These are phyloP conservation scores for Tulasnella sp. DNA, from an alignment of 768 basidiomycete species.

Conservation along the genomic window DNA sequence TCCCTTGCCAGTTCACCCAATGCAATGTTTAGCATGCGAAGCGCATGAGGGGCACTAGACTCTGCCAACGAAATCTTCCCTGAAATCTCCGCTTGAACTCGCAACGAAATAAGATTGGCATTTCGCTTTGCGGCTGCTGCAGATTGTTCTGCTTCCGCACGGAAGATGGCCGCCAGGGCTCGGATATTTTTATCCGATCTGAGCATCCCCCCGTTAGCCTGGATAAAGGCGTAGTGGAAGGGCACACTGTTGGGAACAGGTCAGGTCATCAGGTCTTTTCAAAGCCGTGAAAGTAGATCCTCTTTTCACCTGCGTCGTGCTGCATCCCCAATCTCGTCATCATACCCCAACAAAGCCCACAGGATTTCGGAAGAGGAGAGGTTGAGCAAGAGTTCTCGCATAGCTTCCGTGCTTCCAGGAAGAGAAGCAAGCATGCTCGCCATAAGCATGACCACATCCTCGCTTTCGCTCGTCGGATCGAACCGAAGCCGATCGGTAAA, in stretches of 20 bases:
- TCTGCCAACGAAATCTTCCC: background rate
- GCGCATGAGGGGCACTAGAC: background rate
- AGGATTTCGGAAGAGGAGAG: background rate
- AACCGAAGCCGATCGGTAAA: background rate
- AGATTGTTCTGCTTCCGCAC: constrained; percentile 7
- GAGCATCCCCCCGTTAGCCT: constrained; percentile 27
- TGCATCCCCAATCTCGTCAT: background rate
- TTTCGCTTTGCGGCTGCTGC: background rate
- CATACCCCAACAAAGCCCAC: constrained; percentile 5
- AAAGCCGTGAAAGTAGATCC: too few species aligned
- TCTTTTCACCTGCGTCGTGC: background rate
- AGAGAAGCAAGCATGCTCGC: background rate
- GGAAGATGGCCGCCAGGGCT: constrained; percentile 22
- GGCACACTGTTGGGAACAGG: constrained; percentile 23
- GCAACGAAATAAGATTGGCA: background rate
- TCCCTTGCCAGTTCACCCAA: background rate
- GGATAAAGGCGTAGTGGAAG: constrained; percentile 45
- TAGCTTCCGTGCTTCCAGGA: background rate
- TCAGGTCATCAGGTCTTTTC: background rate
- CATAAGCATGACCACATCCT: constrained; percentile 4
- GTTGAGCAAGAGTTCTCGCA: constrained; percentile 7
- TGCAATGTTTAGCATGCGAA: background rate
- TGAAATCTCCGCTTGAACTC: background rate
- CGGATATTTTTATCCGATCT: constrained; percentile 33
- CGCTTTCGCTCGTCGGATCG: background rate